Percentiles rank a stretch among this genome's conserved stretches.
Evolutionary conservation across 2,329 filamentous ascomycete genomes (phyloP).

Genomic region (Neopestalotiopsis sp.): DNA sequence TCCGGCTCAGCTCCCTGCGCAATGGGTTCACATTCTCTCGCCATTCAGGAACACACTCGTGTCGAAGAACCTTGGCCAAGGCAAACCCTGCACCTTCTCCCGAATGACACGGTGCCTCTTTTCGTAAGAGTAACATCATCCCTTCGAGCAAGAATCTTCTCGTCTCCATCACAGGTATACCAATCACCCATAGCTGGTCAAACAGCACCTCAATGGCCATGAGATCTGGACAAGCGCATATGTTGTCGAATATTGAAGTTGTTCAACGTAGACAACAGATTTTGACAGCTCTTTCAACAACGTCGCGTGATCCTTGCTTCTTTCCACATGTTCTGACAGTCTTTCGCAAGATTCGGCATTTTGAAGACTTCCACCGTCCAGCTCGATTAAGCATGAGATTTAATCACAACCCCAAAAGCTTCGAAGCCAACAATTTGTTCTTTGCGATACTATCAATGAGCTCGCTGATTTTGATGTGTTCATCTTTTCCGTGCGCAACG

Average conservation of each 20-base stretch:
- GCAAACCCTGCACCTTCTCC: constrained; percentile 1
- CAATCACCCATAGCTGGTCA: too few species aligned
- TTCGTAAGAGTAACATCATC: constrained; percentile 6
- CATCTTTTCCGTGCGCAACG: constrained; percentile 44
- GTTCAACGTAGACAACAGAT: too few species aligned
- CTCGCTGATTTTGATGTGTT: constrained; percentile 41
- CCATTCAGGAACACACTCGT: constrained; percentile 41
- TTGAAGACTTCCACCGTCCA: too few species aligned
- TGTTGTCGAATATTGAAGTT: too few species aligned
- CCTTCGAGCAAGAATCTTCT: not conserved
- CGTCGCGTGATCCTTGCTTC: too few species aligned
- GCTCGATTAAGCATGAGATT: too few species aligned
- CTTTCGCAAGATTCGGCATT: too few species aligned
- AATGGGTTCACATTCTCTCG: constrained; percentile 41
- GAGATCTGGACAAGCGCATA: too few species aligned
- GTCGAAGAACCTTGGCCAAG: constrained; percentile 27
- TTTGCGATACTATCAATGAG: constrained; percentile 43
- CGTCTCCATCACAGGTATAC: not conserved
- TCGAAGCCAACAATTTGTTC: constrained; percentile 38
- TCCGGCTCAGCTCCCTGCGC: constrained; percentile 42
- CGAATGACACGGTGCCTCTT: not conserved
- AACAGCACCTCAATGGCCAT: too few species aligned
- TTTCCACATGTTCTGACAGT: too few species aligned
- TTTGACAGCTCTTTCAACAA: too few species aligned
- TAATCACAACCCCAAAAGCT: not conserved